Base-by-base conservation (phyloP, 1,139 yeast genomes). In the Suhomyces ambrosiae region DNA sequence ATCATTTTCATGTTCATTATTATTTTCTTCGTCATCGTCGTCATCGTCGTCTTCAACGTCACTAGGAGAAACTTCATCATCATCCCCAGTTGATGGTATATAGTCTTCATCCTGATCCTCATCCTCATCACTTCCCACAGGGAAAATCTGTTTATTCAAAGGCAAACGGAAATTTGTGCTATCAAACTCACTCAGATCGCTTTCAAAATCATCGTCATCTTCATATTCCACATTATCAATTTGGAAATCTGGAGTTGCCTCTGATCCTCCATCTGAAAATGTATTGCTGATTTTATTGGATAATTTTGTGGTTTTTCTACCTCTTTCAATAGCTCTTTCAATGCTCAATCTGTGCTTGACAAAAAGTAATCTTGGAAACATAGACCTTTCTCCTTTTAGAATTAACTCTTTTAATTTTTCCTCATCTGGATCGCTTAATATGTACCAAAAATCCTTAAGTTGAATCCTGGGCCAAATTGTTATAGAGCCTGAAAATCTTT, bases 381-480 rank as follows among this genome's bases (percentile, higher is more conserved):
- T 76, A 14, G 84, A 76, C 30, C 71, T 59, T 55, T 84, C 84
- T 8, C 94, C 94, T 42, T 77, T 79, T 22, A 60, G 52, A 26
- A 86, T 73, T 74, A 82, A 76, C 31, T 68, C 71, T 3, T 58
- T 76, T 49, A 86, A 59, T 46, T 76, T 65, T 29, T 74, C 77
- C 44, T 75, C 81, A 2, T 74, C 68, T 2, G 95, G 94, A 50
- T 85, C 92, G 45, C 81, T 72, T 38, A 86, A 63, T 29, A 86
- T 80, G 52, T 80, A 73, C 67, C 71, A 72, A 49, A 83, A 80
- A 54, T 86, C 94, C 25, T 55, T 60, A 12, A 82, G 56, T 30
- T 65, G 64, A 47, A 80, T 76, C 46, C 82, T 71, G 3, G 94
- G 94, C 82, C 89, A 85, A 21, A 86, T 70, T 0, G 94, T 86